Base-by-base conservation (phyloP, 1,139 yeast species). In the Yamadazyma siamensis region DNA sequence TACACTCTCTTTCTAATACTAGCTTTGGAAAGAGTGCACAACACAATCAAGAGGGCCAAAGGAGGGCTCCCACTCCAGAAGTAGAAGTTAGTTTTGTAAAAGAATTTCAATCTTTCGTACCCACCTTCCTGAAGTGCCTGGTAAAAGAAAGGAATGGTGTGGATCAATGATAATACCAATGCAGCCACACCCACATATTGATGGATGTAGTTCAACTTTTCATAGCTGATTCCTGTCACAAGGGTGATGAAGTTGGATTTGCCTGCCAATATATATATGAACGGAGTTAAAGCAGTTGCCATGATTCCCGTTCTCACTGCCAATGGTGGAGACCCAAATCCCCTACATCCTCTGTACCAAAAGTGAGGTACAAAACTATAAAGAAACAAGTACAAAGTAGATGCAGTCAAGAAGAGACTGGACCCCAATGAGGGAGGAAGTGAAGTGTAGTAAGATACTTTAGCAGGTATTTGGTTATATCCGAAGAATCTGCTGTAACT, bases 301-400 rank as follows among this genome's bases (percentile, higher is more conserved):
- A 71, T 66, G 22, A 73, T 38, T 2, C 80, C 81, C 1, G 79
- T 59, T 32, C 81, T 52, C 2, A 73, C 68, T 0, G 76, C 77
- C 28, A 76, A 41, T n/a, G 84, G 84, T n/a, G 84, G 80, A 1
- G 80, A 63, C 1, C 84, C 85, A 51, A 77, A 77, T 0, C 75
- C 76, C 5, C 53, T 31, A 48, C 85, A 78, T 0, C 59, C 73
- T 40, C 83, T 54, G 44, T 72, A 73, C 71, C 75, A 77, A 33
- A 64, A 63, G 35, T 71, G 77, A 4, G 83, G 84, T 1, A 61
- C 55, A 15, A 65, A 50, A 28, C 70, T 53, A 46, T 65, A 70
- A 32, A 75, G 65, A 9, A 67, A 46, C 28, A 72, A 41, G 47
- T 71, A 77, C n/a, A 74, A 37, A 3, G 70, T 46, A 1, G 75